These are phyloP conservation scores for Blastocystis sp. DNA, from an alignment of 352 stramenopile species.

Conservation along the genomic window DNA sequence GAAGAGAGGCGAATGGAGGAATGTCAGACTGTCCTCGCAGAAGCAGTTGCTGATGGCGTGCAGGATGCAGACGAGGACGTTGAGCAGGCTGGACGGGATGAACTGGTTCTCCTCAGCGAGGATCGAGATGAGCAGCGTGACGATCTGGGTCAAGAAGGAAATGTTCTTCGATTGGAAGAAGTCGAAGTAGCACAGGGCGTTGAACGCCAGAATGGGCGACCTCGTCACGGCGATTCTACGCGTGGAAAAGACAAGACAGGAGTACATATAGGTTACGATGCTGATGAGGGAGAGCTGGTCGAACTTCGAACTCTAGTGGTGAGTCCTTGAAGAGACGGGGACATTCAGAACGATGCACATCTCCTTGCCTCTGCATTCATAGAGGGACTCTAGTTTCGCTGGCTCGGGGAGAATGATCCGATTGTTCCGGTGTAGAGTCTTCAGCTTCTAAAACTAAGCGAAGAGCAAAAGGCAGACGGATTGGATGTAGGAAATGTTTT, in stretches of 20 bases:
- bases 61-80: background rate
- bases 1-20: no score
- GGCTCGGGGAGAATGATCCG: no score
- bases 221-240: background rate
- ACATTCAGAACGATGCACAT: background rate
- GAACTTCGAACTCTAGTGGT: background rate
- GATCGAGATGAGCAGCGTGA: background rate
- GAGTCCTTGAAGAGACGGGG: background rate
- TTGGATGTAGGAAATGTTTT: no score
- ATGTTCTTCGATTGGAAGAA: background rate
- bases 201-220: background rate
- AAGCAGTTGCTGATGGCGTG: no score
- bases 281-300: background rate
- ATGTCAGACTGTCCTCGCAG: no score
- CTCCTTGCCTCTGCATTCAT: no score
- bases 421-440: no score
- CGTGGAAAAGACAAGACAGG: background rate
- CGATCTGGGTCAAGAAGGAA: background rate
- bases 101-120: background rate
- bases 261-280: slow-evolving; percentile 52
- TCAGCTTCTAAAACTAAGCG: no score
- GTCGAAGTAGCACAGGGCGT: slow-evolving; percentile 23
- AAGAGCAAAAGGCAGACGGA: no score
- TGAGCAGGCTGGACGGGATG: background rate
- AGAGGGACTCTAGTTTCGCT: no score